A percentile compares a stretch with the other conserved stretches of the same genome.
phyloP scores from a whole-genome alignment of 2,329 filamentous ascomycete genomes.

The Knoxdaviesia proteae region DNA sequence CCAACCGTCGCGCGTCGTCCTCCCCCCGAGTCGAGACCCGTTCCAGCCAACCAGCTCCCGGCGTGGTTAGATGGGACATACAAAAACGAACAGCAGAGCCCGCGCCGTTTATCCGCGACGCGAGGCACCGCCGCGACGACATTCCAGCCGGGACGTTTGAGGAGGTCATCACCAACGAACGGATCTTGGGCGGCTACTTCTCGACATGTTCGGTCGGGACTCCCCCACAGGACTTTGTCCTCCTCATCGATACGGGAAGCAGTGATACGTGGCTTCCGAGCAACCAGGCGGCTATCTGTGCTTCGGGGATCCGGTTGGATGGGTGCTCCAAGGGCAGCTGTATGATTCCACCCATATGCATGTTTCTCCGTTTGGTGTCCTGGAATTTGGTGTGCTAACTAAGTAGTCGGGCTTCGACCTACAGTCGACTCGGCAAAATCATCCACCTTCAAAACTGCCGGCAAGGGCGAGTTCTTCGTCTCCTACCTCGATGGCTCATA shows the following conservation, averaged over 20 bases:
- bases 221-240: slow-evolving; percentile 30
- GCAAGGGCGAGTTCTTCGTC: slow-evolving; percentile 29
- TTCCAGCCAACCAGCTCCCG: no score
- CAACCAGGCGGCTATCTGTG: slow-evolving; percentile 17
- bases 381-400: slow-evolving; percentile 5
- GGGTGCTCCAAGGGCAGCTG: slow-evolving; percentile 25
- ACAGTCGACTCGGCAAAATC: slow-evolving; percentile 26
- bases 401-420: slow-evolving; percentile 3
- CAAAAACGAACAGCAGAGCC: no score
- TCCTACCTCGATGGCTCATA: slow-evolving; percentile 39
- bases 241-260: slow-evolving; percentile 45
- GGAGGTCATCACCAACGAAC: no score
- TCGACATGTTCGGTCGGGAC: slow-evolving; percentile 34
- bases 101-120: no score
- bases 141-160: no score
- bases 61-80: no score
- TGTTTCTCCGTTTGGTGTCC: background rate
- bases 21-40: no score
- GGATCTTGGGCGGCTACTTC: slow-evolving; percentile 20
- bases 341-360: slow-evolving; percentile 11
- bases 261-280: slow-evolving; percentile 42
- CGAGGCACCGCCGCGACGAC: no score
- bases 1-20: no score
- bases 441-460: slow-evolving; percentile 21
- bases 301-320: slow-evolving; percentile 5